Evolutionary conservation across 192 early-diverging fungal species (phyloP).

Genomic region (Coemansia sp.): DNA sequence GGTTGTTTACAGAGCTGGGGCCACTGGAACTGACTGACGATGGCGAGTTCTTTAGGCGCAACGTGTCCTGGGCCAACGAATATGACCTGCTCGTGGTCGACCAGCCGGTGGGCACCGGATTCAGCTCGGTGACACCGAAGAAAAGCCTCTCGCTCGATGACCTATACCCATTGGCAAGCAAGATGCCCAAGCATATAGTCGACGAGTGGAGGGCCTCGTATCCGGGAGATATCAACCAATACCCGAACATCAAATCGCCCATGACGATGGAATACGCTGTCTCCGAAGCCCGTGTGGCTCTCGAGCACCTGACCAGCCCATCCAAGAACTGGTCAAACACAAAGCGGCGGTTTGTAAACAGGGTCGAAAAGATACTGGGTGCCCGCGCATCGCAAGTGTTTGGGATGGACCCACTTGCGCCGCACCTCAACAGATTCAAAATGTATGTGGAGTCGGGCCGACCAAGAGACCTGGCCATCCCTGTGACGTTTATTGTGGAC

Average conservation of each 20-base stretch:
- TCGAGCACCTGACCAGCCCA: slow-evolving; percentile 24
- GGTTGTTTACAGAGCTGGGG: slow-evolving; percentile 73
- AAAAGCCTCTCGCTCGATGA: slow-evolving; percentile 44
- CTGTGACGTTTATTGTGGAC: not conserved
- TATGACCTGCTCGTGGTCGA: slow-evolving; percentile 78
- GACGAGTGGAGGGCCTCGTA: slow-evolving; percentile 34
- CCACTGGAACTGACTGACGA: slow-evolving; percentile 65
- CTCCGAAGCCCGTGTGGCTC: slow-evolving; percentile 19
- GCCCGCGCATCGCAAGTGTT: slow-evolving; percentile 13
- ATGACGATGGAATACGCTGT: slow-evolving; percentile 27
- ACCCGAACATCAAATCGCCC: slow-evolving; percentile 35
- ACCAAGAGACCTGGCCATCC: not conserved
- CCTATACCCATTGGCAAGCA: slow-evolving; percentile 34
- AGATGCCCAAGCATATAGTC: slow-evolving; percentile 19
- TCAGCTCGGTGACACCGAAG: slow-evolving; percentile 45
- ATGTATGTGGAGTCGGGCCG: not conserved
- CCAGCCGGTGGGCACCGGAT: slow-evolving; percentile 80
- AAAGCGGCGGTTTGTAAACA: slow-evolving; percentile 27
- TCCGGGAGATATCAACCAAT: slow-evolving; percentile 24
- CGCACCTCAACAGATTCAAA: not conserved
- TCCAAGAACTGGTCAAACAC: slow-evolving; percentile 19
- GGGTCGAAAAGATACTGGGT: slow-evolving; percentile 12
- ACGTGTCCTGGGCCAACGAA: slow-evolving; percentile 65
- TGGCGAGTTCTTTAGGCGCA: slow-evolving; percentile 55
- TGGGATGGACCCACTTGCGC: not conserved